phyloP scores from a whole-genome alignment of 2,329 filamentous ascomycete species.

The Trichoderma lentiforme region DNA sequence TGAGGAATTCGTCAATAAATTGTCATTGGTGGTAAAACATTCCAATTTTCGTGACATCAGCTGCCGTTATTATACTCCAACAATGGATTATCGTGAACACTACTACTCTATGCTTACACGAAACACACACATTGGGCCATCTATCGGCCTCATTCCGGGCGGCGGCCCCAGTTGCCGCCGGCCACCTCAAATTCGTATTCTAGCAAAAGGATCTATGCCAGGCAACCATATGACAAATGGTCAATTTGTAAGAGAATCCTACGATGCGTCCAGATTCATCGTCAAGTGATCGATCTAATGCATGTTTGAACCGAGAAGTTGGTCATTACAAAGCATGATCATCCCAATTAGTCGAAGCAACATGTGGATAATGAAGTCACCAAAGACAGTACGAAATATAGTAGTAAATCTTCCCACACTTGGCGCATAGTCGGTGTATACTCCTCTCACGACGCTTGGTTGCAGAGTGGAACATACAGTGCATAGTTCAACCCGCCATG shows the following conservation, averaged over 20 bases:
- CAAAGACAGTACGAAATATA: not conserved
- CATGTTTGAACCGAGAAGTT: not conserved
- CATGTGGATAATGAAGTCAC: not conserved
- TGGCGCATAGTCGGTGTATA: not conserved
- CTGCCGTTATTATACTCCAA: not conserved
- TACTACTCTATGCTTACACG: not conserved
- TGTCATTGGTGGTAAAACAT: not conserved
- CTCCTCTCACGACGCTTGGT: not conserved
- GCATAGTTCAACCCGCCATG: not conserved
- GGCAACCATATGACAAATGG: not conserved
- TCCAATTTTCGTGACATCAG: not conserved
- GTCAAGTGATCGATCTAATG: not conserved
- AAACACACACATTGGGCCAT: not conserved
- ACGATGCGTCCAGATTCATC: not conserved
- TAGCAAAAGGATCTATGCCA: not conserved
- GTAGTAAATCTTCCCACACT: not conserved
- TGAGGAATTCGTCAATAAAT: not conserved
- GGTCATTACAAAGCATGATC: not conserved
- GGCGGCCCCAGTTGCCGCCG: conserved; percentile 16
- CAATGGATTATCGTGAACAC: not conserved
- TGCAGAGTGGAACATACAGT: not conserved
- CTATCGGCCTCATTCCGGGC: not conserved
- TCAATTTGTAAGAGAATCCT: not conserved
- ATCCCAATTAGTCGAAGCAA: not conserved
- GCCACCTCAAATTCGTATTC: not conserved